Evolutionary conservation across 2,329 filamentous ascomycete species (phyloP).

Genomic region (Apiospora aurea): DNA sequence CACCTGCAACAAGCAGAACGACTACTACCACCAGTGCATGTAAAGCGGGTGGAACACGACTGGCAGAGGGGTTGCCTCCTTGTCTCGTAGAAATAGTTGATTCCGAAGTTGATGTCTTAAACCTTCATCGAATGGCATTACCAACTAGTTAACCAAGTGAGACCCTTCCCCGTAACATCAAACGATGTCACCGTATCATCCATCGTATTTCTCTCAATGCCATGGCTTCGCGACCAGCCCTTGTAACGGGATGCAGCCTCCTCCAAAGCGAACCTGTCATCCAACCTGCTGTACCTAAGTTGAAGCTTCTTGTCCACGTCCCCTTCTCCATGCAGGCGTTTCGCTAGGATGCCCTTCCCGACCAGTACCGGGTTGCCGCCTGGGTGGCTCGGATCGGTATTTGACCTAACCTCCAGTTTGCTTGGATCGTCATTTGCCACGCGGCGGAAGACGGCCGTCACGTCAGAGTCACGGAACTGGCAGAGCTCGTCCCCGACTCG

Average conservation of each 20-base stretch:
- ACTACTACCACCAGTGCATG: slow-evolving; percentile 2
- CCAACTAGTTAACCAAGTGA: neutral
- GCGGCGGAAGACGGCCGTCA: neutral
- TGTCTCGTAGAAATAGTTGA: neutral
- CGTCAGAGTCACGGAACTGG: neutral
- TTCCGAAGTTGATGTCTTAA: neutral
- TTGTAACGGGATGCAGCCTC: neutral
- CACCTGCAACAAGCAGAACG: slow-evolving; percentile 4
- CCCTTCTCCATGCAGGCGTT: neutral
- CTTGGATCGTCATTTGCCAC: neutral
- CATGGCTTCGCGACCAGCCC: neutral
- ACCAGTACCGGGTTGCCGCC: neutral
- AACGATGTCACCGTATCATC: neutral
- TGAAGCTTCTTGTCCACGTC: neutral
- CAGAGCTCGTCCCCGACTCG: neutral
- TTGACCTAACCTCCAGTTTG: neutral
- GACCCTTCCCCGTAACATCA: neutral
- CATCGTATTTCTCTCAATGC: neutral
- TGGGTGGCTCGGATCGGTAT: neutral
- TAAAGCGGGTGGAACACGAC: neutral
- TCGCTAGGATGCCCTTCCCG: neutral
- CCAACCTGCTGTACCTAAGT: neutral
- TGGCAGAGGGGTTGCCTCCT: neutral
- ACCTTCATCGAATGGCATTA: neutral
- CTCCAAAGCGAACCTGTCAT: neutral